Evolutionary conservation across 2,329 filamentous ascomycete genomes (phyloP).

Genomic region (Fusarium vanettenii): DNA sequence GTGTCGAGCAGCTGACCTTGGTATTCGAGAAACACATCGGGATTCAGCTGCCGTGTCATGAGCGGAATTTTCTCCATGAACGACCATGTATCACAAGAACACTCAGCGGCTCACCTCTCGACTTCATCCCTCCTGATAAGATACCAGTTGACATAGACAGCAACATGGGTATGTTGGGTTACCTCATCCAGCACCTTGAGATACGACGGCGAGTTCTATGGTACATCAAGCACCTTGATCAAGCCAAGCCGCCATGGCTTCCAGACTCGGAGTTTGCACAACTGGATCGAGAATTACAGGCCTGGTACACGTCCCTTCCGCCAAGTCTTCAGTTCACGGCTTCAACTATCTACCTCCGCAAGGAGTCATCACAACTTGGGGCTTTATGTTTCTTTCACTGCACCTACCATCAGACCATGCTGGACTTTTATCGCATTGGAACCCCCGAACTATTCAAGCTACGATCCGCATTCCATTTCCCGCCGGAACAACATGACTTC

Average conservation of each 20-base stretch:
- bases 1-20: slow-evolving; percentile 31
- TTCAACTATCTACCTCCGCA: slow-evolving; percentile 22
- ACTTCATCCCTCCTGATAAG: slow-evolving; percentile 4
- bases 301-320: slow-evolving; percentile 19
- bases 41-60: slow-evolving; percentile 30
- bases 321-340: slow-evolving; percentile 14
- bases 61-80: slow-evolving; percentile 18
- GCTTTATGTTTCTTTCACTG: slow-evolving; percentile 30
- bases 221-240: slow-evolving; percentile 27
- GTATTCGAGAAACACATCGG: slow-evolving; percentile 28
- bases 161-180: slow-evolving; percentile 27
- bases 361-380: slow-evolving; percentile 22
- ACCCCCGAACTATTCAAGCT: slow-evolving; percentile 25
- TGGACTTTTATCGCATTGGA: slow-evolving; percentile 29
- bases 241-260: slow-evolving; percentile 22
- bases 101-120: slow-evolving; percentile 4
- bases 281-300: background rate
- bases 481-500: slow-evolving; percentile 13
- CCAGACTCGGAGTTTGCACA: slow-evolving; percentile 24
- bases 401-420: slow-evolving; percentile 28
- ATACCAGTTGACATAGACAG: slow-evolving; percentile 10
- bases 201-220: slow-evolving; percentile 23
- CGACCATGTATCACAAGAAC: slow-evolving; percentile 18
- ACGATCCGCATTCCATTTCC: slow-evolving; percentile 22
- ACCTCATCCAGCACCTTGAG: slow-evolving; percentile 22